Base-by-base conservation (phyloP, 805 yeast species). In the Saccharomycopsis malanga region DNA sequence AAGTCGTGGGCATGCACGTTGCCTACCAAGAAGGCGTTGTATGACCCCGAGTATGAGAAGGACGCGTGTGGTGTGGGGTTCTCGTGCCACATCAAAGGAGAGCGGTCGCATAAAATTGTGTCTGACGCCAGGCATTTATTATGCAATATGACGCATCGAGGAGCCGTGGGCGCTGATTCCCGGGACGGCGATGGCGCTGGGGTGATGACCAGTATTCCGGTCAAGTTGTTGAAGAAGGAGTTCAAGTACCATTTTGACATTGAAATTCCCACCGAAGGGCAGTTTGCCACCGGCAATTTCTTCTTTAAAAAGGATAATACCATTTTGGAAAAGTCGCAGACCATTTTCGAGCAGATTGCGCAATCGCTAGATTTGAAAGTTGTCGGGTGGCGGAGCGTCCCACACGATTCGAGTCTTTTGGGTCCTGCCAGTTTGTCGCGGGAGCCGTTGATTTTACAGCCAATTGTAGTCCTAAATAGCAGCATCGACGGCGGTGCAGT, bases 111-210 rank as follows among this genome's bases (percentile, higher is more conserved):
- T 71, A 88, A 89, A 62, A 87, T 91, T 57, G 88, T 91, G 51
- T 80, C 94, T 36, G 98, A 93, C 69, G 96, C 96, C 36, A 73
- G 79, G 56, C 79, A 77, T 61, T 70, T 91, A 59, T 78, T 91
- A 46, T 89, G 98, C 71, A 91, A 93, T 69, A 93, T 91, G 98
- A 86, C 97, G 53, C 98, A 91, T 67, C 80, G 98, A 70, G 98
- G 98, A 62, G 98, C 98, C 35, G 96, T 89, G 52, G 95, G 96
- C 50, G 73, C 87, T 1, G 96, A 89, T 61, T 95, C 97, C 20
- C 79, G 88, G 59, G 96, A 91, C 64, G 98, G 98, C 67, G 98
- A 91, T 63, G 98, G 98, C 67, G 98, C 98, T 23, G 98, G 98
- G 65, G 87, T 91, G 53, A 79, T 91, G 77, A 78, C 93, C 43